Evolutionary conservation across 176 grass and related monocot genomes (phyloP).

Genomic region (Carex pumila): DNA sequence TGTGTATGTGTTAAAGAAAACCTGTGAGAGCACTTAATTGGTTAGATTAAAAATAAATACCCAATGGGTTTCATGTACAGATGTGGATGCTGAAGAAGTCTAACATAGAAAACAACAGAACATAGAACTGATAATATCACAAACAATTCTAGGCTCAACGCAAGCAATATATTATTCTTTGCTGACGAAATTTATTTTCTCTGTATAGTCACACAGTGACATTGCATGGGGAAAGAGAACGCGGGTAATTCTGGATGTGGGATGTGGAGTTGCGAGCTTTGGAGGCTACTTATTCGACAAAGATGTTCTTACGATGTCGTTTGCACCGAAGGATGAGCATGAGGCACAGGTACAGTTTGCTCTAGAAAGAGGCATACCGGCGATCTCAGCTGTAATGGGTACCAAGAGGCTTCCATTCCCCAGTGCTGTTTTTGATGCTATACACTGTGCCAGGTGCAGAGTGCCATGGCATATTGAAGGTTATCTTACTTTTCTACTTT

Average conservation of each 20-base stretch:
- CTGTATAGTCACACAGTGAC: constrained; percentile 51
- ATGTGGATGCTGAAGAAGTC: not conserved
- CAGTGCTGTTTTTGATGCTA: constrained; percentile 65
- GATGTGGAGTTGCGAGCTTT: constrained; percentile 85
- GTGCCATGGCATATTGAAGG: constrained; percentile 98
- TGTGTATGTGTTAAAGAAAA: not conserved
- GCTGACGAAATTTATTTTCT: not conserved
- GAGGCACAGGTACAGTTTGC: constrained; percentile 93
- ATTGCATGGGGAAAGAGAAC: constrained; percentile 65
- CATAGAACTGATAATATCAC: not conserved
- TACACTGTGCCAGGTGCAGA: constrained; percentile 81
- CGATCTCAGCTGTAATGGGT: constrained; percentile 90
- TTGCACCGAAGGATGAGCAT: constrained; percentile 90
- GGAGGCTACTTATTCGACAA: constrained; percentile 73
- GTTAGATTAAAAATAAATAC: not conserved
- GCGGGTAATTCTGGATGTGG: constrained; percentile 63
- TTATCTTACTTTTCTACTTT: not conserved
- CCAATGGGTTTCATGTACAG: not conserved
- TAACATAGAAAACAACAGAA: not conserved
- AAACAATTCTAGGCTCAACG: not conserved
- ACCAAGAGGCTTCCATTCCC: constrained; percentile 86
- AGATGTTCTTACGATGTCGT: constrained; percentile 76
- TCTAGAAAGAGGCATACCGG: constrained; percentile 88
- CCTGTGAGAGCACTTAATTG: not conserved
- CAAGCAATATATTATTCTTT: not conserved